phyloP scores from a whole-genome alignment of 768 basidiomycete genomes.

The Panellus pusillus region DNA sequence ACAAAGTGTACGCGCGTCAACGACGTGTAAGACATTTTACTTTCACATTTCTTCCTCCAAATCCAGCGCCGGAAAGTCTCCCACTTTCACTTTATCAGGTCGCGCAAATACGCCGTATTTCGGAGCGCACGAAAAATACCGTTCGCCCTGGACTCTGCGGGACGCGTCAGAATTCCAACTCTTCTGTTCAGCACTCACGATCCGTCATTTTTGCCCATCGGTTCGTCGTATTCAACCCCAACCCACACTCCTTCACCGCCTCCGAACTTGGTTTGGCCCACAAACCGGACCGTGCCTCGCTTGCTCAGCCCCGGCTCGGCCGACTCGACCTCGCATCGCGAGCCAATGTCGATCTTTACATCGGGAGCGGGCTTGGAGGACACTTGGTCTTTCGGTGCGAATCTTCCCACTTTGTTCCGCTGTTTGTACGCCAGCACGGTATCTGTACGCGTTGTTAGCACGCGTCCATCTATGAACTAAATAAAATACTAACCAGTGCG shows the following conservation, averaged over 20 bases:
- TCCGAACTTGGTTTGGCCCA: conserved; percentile 78
- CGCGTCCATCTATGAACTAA: neutral
- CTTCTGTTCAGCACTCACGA: conserved; percentile 56
- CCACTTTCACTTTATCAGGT: conserved; percentile 76
- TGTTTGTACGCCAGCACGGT: conserved; percentile 90
- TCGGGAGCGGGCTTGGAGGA: conserved; percentile 26
- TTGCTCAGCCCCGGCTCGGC: conserved; percentile 67
- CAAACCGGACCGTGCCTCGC: conserved; percentile 83
- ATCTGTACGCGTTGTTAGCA: conserved; percentile 46
- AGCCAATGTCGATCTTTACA: conserved; percentile 60
- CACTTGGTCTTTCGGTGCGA: conserved; percentile 55
- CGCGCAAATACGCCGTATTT: conserved; percentile 86
- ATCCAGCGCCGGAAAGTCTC: conserved; percentile 82
- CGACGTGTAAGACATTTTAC: no score
- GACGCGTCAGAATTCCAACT: conserved; percentile 1
- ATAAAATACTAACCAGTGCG: conserved; percentile 61
- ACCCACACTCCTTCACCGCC: conserved; percentile 73
- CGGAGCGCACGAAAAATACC: conserved; percentile 80
- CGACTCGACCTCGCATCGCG: conserved; percentile 83
- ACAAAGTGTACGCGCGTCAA: no score
- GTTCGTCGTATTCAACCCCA: conserved; percentile 94
- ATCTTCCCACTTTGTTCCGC: conserved; percentile 83
- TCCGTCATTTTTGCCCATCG: conserved; percentile 93
- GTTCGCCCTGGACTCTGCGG: conserved; percentile 74
- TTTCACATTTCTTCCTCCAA: conserved; percentile 73